A percentile compares a stretch with the other conserved stretches of the same genome.
phyloP scores from a whole-genome alignment of 768 basidiomycete genomes.

The Sporobolomyces roseus region DNA sequence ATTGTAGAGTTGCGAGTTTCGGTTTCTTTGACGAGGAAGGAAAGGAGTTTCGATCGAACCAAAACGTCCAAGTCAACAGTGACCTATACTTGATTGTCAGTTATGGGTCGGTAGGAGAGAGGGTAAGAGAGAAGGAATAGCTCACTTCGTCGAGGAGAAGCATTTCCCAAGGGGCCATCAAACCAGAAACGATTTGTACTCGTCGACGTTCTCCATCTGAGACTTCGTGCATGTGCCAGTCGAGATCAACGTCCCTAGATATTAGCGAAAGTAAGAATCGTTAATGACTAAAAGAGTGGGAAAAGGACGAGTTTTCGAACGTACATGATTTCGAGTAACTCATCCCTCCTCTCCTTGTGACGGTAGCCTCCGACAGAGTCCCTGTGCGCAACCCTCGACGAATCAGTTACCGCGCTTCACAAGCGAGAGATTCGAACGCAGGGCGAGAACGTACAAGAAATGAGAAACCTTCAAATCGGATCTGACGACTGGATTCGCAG shows the following conservation, averaged over 20 bases:
- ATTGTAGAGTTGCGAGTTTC: conserved; percentile 76
- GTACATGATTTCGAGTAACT: conserved; percentile 72
- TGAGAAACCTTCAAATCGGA: conserved; percentile 85
- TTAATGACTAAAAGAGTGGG: neutral
- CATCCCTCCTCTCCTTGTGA: conserved; percentile 80
- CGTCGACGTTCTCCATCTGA: conserved; percentile 91
- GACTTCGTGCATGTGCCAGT: conserved; percentile 91
- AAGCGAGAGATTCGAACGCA: too few species aligned
- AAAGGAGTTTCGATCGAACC: conserved; percentile 84
- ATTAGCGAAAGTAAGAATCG: neutral
- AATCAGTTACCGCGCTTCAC: too few species aligned
- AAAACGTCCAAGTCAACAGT: conserved; percentile 96
- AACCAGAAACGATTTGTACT: conserved; percentile 90
- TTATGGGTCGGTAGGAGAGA: too few species aligned
- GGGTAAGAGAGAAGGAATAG: neutral
- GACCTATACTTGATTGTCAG: conserved; percentile 56
- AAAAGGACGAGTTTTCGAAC: neutral
- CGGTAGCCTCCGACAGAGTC: conserved; percentile 95
- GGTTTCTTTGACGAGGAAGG: conserved; percentile 78
- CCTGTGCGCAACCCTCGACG: conserved; percentile 18
- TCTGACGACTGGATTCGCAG: conserved; percentile 93
- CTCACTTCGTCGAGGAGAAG: conserved; percentile 85
- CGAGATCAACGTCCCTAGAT: conserved; percentile 73
- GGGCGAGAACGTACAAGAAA: conserved; percentile 57
- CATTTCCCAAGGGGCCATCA: conserved; percentile 92